Evolutionary conservation across 768 basidiomycete species (phyloP).

Genomic region (Boletus fagicola): DNA sequence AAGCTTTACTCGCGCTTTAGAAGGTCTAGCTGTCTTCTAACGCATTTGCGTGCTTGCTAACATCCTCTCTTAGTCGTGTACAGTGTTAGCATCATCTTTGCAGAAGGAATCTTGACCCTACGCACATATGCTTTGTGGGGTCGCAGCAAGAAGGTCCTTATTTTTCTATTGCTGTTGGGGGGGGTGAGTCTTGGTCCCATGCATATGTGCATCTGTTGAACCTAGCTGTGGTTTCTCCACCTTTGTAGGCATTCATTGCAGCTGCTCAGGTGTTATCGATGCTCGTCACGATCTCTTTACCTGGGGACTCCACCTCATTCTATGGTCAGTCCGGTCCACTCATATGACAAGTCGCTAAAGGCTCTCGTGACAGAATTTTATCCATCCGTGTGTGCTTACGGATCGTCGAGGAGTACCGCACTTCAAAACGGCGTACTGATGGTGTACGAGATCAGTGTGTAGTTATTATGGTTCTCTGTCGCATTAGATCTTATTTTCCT

Average conservation of each 20-base stretch:
- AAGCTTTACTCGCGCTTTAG: conserved; percentile 13
- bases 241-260: conserved; percentile 16
- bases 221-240: background rate
- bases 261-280: conserved; percentile 11
- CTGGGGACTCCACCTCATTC: conserved; percentile 15
- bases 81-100: conserved; percentile 13
- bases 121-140: conserved; percentile 30
- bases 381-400: conserved; percentile 17
- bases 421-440: conserved; percentile 16
- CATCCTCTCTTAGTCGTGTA: conserved; percentile 9
- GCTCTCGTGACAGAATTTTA: conserved; percentile 14
- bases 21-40: conserved; percentile 8
- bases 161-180: conserved; percentile 18
- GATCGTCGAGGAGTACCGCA: conserved; percentile 14
- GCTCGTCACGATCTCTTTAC: conserved; percentile 9
- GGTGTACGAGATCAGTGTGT: conserved; percentile 24
- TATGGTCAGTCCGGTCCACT: conserved; percentile 19
- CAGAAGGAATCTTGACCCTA: conserved; percentile 24
- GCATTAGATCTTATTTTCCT: background rate
- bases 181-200: conserved; percentile 10
- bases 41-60: background rate
- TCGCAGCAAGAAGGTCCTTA: conserved; percentile 16
- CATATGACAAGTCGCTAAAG: background rate
- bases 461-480: background rate
- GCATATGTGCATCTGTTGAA: too few relatives aligned